phyloP scores from a whole-genome alignment of 495 filamentous ascomycete species.

The Neurospora africana region DNA sequence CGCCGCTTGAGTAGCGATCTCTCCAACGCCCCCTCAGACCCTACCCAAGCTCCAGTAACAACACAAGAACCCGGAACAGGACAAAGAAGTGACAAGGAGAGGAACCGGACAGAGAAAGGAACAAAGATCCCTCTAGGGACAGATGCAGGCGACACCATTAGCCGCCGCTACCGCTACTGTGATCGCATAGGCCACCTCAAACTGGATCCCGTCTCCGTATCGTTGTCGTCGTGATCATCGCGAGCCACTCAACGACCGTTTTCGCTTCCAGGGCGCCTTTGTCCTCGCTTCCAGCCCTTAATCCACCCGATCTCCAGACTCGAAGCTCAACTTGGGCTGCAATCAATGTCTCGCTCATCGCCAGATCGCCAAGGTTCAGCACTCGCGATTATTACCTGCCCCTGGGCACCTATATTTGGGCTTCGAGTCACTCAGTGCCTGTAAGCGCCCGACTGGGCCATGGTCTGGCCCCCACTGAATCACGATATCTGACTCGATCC shows the following conservation, averaged over 20 bases:
- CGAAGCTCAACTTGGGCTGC: neutral
- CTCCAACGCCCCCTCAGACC: neutral
- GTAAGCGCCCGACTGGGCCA: neutral
- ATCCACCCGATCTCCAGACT: neutral
- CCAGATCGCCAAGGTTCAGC: neutral
- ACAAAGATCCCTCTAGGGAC: neutral
- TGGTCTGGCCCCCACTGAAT: neutral
- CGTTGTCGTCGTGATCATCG: neutral
- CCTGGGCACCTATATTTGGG: neutral
- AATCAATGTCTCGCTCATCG: neutral
- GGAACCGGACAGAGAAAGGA: accelerated
- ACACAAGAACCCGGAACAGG: neutral
- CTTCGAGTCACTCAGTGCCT: neutral
- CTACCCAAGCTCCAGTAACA: neutral
- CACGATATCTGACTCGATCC: neutral
- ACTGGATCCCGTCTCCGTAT: neutral
- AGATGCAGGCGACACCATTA: neutral
- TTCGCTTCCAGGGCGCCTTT: no score
- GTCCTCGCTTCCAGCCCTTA: neutral
- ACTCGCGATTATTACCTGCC: neutral
- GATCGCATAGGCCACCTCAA: neutral
- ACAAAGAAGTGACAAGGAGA: neutral
- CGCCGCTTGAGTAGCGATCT: neutral
- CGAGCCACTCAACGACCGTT: neutral
- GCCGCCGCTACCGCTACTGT: neutral